These are phyloP conservation scores for Globisporangium mamillatum DNA, from an alignment of 352 stramenopile species.

Conservation along the genomic window DNA sequence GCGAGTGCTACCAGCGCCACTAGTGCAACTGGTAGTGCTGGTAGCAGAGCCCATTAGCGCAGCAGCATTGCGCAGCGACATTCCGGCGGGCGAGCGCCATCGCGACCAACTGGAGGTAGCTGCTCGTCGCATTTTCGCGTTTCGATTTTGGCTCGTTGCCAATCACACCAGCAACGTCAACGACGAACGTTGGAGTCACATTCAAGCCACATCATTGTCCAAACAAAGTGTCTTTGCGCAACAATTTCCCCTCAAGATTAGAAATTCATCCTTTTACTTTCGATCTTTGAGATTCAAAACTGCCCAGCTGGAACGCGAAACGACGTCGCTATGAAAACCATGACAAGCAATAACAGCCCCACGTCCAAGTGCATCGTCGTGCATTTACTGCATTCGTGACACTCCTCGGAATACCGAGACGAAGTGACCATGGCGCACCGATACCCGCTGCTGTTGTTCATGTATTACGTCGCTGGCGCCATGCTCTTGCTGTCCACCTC, in stretches of 20 bases:
- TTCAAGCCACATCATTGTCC: background rate
- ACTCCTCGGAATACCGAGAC: background rate
- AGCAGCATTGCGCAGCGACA: background rate
- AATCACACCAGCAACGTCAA: constrained; percentile 5
- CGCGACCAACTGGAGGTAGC: background rate
- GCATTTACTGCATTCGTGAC: background rate
- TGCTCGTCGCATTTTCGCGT: constrained; percentile 10
- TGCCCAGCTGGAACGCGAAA: background rate
- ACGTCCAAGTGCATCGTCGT: background rate
- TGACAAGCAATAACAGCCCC: background rate
- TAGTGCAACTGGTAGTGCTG: background rate
- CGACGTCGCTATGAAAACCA: background rate
- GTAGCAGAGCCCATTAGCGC: background rate
- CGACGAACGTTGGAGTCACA: background rate
- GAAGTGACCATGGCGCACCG: background rate
- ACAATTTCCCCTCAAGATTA: background rate
- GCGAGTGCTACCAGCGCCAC: background rate
- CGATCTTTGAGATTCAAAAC: background rate
- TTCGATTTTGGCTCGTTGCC: constrained; percentile 1
- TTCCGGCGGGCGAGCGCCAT: background rate
- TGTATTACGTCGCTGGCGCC: background rate
- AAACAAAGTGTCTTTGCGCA: background rate
- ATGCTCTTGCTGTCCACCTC: background rate
- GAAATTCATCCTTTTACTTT: background rate
- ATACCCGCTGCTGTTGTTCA: background rate